Percentiles rank a stretch among this genome's conserved stretches.
Evolutionary conservation across 2,329 filamentous ascomycete species (phyloP).

Genomic region (Talaromyces sp.): DNA sequence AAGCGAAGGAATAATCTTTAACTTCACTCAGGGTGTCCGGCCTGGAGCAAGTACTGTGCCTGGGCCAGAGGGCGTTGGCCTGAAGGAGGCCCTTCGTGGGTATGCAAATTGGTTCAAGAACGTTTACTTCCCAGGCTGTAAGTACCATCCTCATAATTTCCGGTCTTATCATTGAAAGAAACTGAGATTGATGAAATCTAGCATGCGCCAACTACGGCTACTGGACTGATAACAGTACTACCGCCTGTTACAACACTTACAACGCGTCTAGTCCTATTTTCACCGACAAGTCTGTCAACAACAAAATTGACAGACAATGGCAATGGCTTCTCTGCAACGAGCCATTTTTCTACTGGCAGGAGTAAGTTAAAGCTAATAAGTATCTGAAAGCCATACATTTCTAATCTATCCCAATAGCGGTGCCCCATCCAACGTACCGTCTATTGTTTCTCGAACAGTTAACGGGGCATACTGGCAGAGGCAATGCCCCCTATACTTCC

Average conservation of each 20-base stretch:
- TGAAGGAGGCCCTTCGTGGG: slow-evolving; percentile 56
- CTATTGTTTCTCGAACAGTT: slow-evolving; percentile 58
- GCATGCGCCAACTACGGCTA: slow-evolving; percentile 56
- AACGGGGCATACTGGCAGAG: slow-evolving; percentile 57
- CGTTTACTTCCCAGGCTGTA: slow-evolving; percentile 52
- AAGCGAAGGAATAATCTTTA: background rate
- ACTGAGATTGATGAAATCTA: slow-evolving; percentile 17
- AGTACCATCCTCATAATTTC: slow-evolving; percentile 28
- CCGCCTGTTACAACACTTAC: slow-evolving; percentile 59
- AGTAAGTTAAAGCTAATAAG: slow-evolving; percentile 34
- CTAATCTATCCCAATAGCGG: slow-evolving; percentile 49
- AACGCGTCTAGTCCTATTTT: slow-evolving; percentile 54
- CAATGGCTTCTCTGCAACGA: slow-evolving; percentile 66
- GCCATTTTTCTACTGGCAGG: slow-evolving; percentile 62
- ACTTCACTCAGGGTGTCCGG: slow-evolving; percentile 33
- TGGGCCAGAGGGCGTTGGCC: slow-evolving; percentile 54
- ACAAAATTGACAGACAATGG: slow-evolving; percentile 58
- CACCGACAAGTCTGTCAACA: slow-evolving; percentile 53
- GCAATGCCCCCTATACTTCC: slow-evolving; percentile 61
- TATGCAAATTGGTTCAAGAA: slow-evolving; percentile 59
- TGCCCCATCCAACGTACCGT: slow-evolving; percentile 49
- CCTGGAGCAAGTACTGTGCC: slow-evolving; percentile 33
- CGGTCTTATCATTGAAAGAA: background rate
- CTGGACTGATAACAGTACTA: slow-evolving; percentile 46
- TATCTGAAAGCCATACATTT: slow-evolving; percentile 1